These are phyloP conservation scores for Candolleomyces efflorescens DNA, from an alignment of 768 basidiomycete species.

Conservation along the genomic window DNA sequence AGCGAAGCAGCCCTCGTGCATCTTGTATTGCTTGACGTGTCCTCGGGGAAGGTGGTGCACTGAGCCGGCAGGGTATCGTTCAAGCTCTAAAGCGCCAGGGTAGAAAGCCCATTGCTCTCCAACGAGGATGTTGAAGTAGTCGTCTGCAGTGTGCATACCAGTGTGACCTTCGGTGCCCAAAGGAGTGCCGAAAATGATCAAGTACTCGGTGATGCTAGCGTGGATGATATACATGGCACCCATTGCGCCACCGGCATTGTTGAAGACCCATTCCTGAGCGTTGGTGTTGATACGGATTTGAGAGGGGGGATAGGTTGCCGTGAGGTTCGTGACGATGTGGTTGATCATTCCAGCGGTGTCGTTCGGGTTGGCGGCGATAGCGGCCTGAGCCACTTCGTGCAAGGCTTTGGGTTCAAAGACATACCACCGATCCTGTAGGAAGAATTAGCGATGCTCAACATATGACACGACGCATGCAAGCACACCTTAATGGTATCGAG, in stretches of 20 bases:
- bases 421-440: constrained; percentile 80
- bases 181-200: constrained; percentile 94
- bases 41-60: constrained; percentile 85
- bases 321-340: constrained; percentile 81
- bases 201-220: constrained; percentile 94
- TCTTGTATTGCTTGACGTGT: constrained; percentile 93
- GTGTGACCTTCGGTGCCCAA: constrained; percentile 96
- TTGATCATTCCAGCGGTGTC: constrained; percentile 71
- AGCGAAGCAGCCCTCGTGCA: constrained; percentile 95
- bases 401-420: constrained; percentile 71
- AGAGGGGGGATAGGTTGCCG: constrained; percentile 59
- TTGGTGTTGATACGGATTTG: constrained; percentile 53
- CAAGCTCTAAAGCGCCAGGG: constrained; percentile 79
- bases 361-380: constrained; percentile 61
- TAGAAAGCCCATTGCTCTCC: constrained; percentile 94
- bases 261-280: constrained; percentile 87
- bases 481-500: constrained; percentile 64
- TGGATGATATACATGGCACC: constrained; percentile 98
- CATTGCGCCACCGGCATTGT: constrained; percentile 98
- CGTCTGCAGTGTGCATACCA: constrained; percentile 93
- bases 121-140: constrained; percentile 93
- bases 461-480: background rate
- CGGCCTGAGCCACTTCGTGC: constrained; percentile 69
- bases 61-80: constrained; percentile 78
- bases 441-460: background rate